Conservation (phyloP, 805 yeast species). For the Groenewaldozyma salmanticensis region DNA sequence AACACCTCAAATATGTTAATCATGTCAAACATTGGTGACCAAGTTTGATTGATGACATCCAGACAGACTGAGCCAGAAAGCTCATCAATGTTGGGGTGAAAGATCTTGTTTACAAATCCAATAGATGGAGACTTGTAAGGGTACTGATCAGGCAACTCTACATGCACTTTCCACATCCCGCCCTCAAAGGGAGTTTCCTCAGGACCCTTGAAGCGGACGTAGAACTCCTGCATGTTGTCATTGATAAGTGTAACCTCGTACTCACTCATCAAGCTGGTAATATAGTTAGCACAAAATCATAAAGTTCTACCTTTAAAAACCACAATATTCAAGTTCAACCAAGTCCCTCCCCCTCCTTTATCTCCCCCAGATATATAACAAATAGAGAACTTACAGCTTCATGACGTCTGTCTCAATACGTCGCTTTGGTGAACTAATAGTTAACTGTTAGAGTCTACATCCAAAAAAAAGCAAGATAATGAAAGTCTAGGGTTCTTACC, state of each 20-base stretch:
- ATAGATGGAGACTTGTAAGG: conserved; percentile 95
- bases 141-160: conserved; percentile 88
- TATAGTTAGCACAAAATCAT: background rate
- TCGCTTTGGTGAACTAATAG: conserved; percentile 49
- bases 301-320: background rate
- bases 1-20: conserved; percentile 86
- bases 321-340: background rate
- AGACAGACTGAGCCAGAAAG: conserved; percentile 82
- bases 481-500: no score
- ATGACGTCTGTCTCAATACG: conserved; percentile 92
- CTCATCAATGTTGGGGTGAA: conserved; percentile 93
- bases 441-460: no score
- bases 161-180: conserved; percentile 85
- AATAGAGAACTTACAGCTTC: conserved; percentile 71
- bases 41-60: conserved; percentile 93
- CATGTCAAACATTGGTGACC: conserved; percentile 94
- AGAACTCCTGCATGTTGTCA: conserved; percentile 79
- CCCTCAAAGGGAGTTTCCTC: conserved; percentile 77
- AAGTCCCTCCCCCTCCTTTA: background rate
- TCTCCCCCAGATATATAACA: no score
- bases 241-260: conserved; percentile 77
- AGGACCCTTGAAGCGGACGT: conserved; percentile 81
- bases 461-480: no score
- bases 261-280: conserved; percentile 67
- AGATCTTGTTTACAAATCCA: conserved; percentile 84